Conservation (phyloP, 1,284 basidiomycete species). For the Trametes sp. region DNA sequence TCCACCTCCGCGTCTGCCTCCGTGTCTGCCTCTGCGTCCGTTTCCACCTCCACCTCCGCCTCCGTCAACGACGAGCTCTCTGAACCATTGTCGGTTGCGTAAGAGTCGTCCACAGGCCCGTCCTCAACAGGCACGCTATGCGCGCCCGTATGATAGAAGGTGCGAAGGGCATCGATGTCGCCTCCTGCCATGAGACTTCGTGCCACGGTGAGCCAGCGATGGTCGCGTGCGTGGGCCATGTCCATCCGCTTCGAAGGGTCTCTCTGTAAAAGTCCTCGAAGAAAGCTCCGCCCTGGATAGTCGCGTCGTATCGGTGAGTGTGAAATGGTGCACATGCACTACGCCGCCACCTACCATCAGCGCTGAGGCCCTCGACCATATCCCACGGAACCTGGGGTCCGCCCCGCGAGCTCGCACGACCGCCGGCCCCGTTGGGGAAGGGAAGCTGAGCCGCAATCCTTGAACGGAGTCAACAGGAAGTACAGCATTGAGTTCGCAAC, state of each 20-base stretch:
- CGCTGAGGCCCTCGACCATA: neutral
- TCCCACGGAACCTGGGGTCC: constrained; percentile 56
- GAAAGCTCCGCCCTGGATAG: constrained; percentile 53
- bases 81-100: no score
- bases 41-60: no score
- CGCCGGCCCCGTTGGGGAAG: no score
- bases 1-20: no score
- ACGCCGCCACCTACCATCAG: neutral
- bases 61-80: no score
- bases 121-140: no score
- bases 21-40: no score
- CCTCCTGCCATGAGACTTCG: neutral
- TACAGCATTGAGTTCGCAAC: neutral
- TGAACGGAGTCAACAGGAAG: no score
- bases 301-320: constrained; percentile 34
- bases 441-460: no score
- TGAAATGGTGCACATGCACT: no score
- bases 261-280: constrained; percentile 45
- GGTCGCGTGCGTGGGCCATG: constrained; percentile 61
- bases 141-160: neutral
- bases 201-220: constrained; percentile 65
- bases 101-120: no score
- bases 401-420: no score
- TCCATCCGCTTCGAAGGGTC: constrained; percentile 67
- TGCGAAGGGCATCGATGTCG: neutral